These are phyloP conservation scores for Neofusicoccum cordaticola DNA, from an alignment of 2,329 filamentous ascomycete genomes.

Conservation along the genomic window DNA sequence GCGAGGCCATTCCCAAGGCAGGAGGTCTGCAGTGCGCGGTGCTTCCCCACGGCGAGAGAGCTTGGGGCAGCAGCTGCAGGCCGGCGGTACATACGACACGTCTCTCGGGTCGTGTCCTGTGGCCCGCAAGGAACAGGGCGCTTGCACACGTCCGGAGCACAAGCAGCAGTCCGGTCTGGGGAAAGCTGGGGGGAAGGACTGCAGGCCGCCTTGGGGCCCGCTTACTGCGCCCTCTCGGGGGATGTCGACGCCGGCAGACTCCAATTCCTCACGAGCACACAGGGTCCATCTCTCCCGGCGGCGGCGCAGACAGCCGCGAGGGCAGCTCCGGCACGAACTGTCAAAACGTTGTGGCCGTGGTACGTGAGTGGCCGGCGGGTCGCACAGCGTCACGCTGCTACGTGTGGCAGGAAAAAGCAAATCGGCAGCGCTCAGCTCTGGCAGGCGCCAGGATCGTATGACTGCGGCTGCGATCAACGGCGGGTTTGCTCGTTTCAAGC, in stretches of 20 bases:
- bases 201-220: background rate
- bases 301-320: background rate
- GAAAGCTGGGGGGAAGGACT: no score
- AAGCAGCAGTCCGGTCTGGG: background rate
- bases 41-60: background rate
- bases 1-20: background rate
- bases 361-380: conserved; percentile 1
- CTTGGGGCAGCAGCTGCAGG: conserved; percentile 5
- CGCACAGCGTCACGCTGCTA: conserved; percentile 11
- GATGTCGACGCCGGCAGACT: background rate
- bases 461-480: background rate
- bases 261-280: background rate
- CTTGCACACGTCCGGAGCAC: background rate
- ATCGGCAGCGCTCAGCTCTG: background rate
- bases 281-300: background rate
- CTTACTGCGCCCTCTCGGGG: background rate
- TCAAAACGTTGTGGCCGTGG: conserved; percentile 10
- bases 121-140: background rate
- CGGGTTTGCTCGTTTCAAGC: background rate
- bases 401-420: conserved; percentile 18
- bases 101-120: background rate
- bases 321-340: background rate
- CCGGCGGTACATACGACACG: conserved; percentile 1
- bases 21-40: background rate
- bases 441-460: background rate